Evolutionary conservation across 805 yeast species (phyloP).

Genomic region (Barnettozyma pratensis): DNA sequence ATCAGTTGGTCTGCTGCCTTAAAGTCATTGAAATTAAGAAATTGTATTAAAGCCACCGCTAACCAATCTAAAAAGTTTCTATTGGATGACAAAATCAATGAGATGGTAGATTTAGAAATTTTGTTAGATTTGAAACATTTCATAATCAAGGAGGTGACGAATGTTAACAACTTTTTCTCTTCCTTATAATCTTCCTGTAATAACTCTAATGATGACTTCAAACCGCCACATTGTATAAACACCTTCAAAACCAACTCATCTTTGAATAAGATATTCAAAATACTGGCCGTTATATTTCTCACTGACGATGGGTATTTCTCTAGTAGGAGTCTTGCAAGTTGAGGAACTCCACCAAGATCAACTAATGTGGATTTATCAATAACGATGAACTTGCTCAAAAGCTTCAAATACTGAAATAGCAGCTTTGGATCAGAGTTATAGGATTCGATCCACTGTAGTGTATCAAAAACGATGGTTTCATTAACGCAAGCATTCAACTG

Average conservation of each 20-base stretch:
- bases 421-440: background rate
- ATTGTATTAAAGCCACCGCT: constrained; percentile 32
- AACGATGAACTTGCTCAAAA: background rate
- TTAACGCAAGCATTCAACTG: background rate
- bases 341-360: constrained; percentile 19
- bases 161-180: constrained; percentile 33
- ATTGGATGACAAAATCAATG: constrained; percentile 36
- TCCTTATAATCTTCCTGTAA: constrained; percentile 41
- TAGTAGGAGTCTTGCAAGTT: constrained; percentile 5
- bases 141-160: constrained; percentile 33
- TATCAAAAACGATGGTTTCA: background rate
- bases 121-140: constrained; percentile 26
- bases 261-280: constrained; percentile 18
- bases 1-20: constrained; percentile 29
- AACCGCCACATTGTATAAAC: constrained; percentile 43
- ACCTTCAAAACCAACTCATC: constrained; percentile 31
- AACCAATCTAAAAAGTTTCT: constrained; percentile 35
- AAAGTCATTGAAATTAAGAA: constrained; percentile 8
- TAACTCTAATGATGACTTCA: constrained; percentile 35
- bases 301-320: background rate
- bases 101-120: constrained; percentile 25
- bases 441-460: constrained; percentile 3
- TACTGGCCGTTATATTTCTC: constrained; percentile 2
- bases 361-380: constrained; percentile 3
- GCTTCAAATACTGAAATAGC: constrained; percentile 1